Conservation (phyloP, 2,329 filamentous ascomycete species). For the Fusarium veterinarium region DNA sequence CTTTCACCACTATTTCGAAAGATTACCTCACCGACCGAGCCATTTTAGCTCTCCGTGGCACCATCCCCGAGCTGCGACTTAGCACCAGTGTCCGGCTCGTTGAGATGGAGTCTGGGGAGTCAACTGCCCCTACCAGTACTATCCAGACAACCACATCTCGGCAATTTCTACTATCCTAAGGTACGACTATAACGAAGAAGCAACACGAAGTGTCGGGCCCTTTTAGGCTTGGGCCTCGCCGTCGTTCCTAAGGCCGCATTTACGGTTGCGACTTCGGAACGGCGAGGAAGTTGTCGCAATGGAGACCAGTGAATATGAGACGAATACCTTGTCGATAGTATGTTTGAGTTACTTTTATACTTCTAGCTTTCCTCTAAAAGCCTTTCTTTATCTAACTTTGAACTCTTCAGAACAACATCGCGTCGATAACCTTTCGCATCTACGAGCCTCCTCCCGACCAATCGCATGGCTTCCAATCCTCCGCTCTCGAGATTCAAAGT, state of each 20-base stretch:
- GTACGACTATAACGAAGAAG: slow-evolving; percentile 2
- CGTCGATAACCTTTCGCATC: slow-evolving; percentile 65
- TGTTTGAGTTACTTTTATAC: background rate
- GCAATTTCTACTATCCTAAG: slow-evolving; percentile 21
- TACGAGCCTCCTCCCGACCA: slow-evolving; percentile 63
- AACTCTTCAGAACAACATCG: slow-evolving; percentile 64
- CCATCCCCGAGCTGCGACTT: slow-evolving; percentile 39
- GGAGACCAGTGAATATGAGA: slow-evolving; percentile 73
- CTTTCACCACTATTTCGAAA: background rate
- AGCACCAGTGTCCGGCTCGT: slow-evolving; percentile 43
- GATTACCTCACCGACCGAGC: slow-evolving; percentile 6
- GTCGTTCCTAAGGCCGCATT: slow-evolving; percentile 43
- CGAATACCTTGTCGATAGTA: slow-evolving; percentile 70
- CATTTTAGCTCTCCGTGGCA: slow-evolving; percentile 34
- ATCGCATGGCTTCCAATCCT: slow-evolving; percentile 57
- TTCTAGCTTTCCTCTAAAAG: background rate
- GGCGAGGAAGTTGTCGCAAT: slow-evolving; percentile 60
- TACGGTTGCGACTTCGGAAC: slow-evolving; percentile 44
- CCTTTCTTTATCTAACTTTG: slow-evolving; percentile 22
- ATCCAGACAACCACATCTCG: slow-evolving; percentile 32
- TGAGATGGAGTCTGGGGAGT: slow-evolving; percentile 55
- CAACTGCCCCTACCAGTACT: slow-evolving; percentile 36
- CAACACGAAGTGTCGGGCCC: slow-evolving; percentile 10
- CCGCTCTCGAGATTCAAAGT: slow-evolving; percentile 63
- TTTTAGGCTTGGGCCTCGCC: slow-evolving; percentile 34